Evolutionary conservation across 2,329 filamentous ascomycete species (phyloP), one percentile per base, ranked within the genome.

Genomic region (Trichoderma sp.): DNA sequence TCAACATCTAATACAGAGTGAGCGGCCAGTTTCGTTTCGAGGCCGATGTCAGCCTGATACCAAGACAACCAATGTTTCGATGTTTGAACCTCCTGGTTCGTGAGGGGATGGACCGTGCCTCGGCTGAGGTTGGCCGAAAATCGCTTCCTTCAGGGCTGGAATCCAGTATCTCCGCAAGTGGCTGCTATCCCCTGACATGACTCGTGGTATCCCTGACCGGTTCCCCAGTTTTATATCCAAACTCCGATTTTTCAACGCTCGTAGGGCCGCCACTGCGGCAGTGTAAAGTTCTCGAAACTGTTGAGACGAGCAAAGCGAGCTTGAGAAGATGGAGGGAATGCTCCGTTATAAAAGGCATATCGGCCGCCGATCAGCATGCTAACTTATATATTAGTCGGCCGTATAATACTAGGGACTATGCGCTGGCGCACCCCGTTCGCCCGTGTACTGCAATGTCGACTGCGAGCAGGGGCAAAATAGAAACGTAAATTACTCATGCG

Each of bases 171-270:
- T 32, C 57, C 57, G 57, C 57, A 61, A 21, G 15, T 43, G 7
- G 57, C 12, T 61, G 57, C 57, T 61, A 61, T 32, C 57, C 57
- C 57, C 57, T 61, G 57, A 61, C 57, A 61, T 61, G 57, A 61
- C 57, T 61, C 57, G 57, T 61, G 32, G n/a, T n/a, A 30, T 12
- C 57, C 57, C 6, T 6, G 57, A 3, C 5, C 18, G 3, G 57
- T 32, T 61, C 57, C 57, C 57, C 57, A 30, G 30, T 61, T 61
- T 61, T 34, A n/a, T n/a, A 43, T 43, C 15, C 18, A n/a, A 43
- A 43, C 39, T n/a, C 39, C 39, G 18, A 43, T n/a, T 61, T 61
- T 60, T 60, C 15, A 18, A 24, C 30, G 7, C 57, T 60, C 30
- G 18, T 11, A 61, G 28, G 30, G 57, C 57, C 57, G 57, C 57